Base-by-base conservation (phyloP, 352 stramenopile genomes). In the Pythium grandisporangium region DNA sequence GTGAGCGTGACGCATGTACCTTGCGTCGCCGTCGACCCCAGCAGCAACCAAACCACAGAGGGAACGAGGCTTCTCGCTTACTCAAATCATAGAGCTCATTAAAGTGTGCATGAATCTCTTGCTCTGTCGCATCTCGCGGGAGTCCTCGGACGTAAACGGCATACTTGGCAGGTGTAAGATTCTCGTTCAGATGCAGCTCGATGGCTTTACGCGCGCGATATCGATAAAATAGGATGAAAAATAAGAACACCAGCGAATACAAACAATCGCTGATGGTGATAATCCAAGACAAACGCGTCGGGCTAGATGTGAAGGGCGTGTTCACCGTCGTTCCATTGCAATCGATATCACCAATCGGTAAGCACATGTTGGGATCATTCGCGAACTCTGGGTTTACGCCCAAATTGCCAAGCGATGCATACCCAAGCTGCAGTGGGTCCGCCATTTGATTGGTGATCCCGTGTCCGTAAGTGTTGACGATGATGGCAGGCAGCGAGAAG, bases 131-230 rank as follows among this genome's bases (percentile, higher is more conserved):
- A 38, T 67, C 39, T 27, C 14, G 37, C 11, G 53, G 64, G 26
- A 44, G 16, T 20, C 40, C 35, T 37, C 54, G 46, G 11, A 82
- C 68, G 37, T 60, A 47, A 0, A 85, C 59, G 16, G 71, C 54
- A 27, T 83, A 85, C 26, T 74, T 65, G 7, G 61, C 59, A 26
- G 66, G 66, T 12, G 66, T 78, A 20, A 73, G 38, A 27, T 78
- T 70, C 36, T 78, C 63, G 29, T 52, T 60, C 30, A 62, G 33
- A 7, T 74, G 53, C 8, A 39, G 32, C 8, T 69, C 53, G 27
- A 76, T 70, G 4, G 54, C 54, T 36, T 56, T 49, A 12, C 32
- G 51, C 19, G 56, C 55, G 6, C 42, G 52, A 17, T 58, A 62
- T 5, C 51, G 56, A 37, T 70, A 74, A 13, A 70, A 46, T 20